Evolutionary conservation across 2,329 filamentous ascomycete species (phyloP).

Genomic region (Fusarium odoratissimum): DNA sequence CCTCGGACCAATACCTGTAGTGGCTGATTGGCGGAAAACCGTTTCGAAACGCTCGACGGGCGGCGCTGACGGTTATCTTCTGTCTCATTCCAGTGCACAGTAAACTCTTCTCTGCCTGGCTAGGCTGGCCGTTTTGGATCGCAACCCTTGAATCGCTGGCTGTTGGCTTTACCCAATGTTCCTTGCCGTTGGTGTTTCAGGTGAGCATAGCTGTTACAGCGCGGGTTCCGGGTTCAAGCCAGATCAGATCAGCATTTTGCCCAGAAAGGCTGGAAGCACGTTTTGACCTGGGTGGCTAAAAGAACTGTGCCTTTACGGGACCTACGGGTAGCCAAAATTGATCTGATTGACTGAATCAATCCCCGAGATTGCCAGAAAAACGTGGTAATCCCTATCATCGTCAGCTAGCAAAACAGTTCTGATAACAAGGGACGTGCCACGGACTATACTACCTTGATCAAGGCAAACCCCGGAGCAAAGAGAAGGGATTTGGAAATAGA

Average conservation of each 20-base stretch:
- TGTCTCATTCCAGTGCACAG: neutral
- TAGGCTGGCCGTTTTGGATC: conserved; percentile 2
- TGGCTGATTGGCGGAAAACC: conserved; percentile 43
- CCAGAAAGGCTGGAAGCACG: conserved; percentile 6
- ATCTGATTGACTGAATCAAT: conserved; percentile 12
- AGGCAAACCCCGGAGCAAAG: conserved; percentile 22
- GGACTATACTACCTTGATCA: conserved; percentile 20
- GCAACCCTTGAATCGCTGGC: neutral
- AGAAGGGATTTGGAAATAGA: conserved; percentile 15
- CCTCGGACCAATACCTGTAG: conserved; percentile 5
- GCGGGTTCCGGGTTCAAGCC: conserved; percentile 13
- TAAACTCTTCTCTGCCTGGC: neutral
- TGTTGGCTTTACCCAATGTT: neutral
- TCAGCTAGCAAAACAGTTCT: conserved; percentile 10
- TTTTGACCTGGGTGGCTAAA: neutral
- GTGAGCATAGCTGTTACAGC: conserved; percentile 36
- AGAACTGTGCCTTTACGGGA: neutral
- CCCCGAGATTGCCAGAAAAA: conserved; percentile 22
- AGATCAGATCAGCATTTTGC: conserved; percentile 23
- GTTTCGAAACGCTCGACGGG: conserved; percentile 45
- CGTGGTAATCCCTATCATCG: conserved; percentile 19
- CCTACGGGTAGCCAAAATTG: conserved; percentile 6
- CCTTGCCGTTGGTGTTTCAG: conserved; percentile 33
- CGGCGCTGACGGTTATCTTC: conserved; percentile 21
- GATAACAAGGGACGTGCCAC: conserved; percentile 24